Evolutionary conservation across 257 asterid species (phyloP).

Genomic region (Craterostigma plantagineum): DNA sequence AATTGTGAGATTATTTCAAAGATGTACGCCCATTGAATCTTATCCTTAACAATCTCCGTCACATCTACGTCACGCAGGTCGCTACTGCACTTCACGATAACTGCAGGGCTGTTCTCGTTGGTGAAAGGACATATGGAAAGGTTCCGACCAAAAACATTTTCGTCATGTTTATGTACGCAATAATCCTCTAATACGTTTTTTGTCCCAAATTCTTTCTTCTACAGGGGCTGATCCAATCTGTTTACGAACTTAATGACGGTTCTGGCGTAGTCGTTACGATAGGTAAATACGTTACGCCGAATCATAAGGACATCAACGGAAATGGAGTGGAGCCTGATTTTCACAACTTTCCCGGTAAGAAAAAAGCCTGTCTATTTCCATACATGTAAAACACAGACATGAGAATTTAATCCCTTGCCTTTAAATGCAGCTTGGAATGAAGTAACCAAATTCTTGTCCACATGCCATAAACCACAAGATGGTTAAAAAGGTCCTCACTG

Average conservation of each 20-base stretch:
- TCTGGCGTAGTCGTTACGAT: conserved; percentile 89
- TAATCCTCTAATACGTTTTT: neutral
- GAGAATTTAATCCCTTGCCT: neutral
- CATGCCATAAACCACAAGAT: conserved; percentile 49
- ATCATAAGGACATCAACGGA: conserved; percentile 73
- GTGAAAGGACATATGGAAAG: conserved; percentile 95
- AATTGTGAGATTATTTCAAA: conserved; percentile 57
- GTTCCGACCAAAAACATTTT: conserved; percentile 19
- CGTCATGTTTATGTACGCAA: conserved; percentile 1
- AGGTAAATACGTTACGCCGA: conserved; percentile 92
- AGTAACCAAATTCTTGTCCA: conserved; percentile 34
- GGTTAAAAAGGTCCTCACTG: conserved; percentile 17
- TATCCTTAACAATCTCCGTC: too few relatives aligned
- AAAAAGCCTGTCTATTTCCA: neutral
- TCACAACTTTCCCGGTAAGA: conserved; percentile 59
- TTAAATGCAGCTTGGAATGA: conserved; percentile 69
- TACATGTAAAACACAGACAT: conserved; percentile 2
- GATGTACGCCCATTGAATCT: conserved; percentile 6
- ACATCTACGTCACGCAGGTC: conserved; percentile 41
- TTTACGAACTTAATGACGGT: conserved; percentile 89
- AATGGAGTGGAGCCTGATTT: conserved; percentile 93
- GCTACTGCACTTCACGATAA: conserved; percentile 99
- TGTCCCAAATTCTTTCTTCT: conserved; percentile 1
- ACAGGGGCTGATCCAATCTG: conserved; percentile 96
- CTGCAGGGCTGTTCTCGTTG: conserved; percentile 94